A percentile compares a stretch with the other conserved stretches of the same genome.
These are phyloP conservation scores for Alternaria postmessia DNA, from an alignment of 2,329 filamentous ascomycete species.

Conservation along the genomic window DNA sequence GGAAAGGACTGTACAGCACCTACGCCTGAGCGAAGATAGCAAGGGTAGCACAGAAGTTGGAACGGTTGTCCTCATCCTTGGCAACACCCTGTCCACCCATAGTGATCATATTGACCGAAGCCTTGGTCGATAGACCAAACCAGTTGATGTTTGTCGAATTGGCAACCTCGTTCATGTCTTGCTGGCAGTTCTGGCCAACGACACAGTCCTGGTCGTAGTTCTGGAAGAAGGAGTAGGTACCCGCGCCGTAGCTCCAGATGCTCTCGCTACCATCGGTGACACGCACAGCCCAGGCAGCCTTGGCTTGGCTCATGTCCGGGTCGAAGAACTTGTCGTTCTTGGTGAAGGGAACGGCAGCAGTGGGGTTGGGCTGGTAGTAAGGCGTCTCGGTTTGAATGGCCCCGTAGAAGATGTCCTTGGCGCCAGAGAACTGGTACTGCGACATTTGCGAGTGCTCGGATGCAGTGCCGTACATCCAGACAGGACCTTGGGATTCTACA, in stretches of 20 bases:
- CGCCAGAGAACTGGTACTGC: constrained; percentile 71
- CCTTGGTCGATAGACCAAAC: constrained; percentile 60
- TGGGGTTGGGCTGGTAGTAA: constrained; percentile 74
- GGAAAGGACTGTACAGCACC: neutral
- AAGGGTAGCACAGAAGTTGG: constrained; percentile 59
- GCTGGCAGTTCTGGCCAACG: constrained; percentile 58
- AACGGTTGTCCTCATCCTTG: constrained; percentile 56
- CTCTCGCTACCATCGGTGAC: constrained; percentile 48
- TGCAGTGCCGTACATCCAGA: constrained; percentile 76
- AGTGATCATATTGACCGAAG: constrained; percentile 59
- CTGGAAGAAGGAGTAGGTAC: constrained; percentile 68
- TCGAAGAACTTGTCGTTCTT: constrained; percentile 55
- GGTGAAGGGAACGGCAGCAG: constrained; percentile 65
- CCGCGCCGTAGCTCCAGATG: constrained; percentile 58
- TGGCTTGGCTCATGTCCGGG: constrained; percentile 51
- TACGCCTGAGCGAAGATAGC: constrained; percentile 48
- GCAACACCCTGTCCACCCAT: constrained; percentile 47
- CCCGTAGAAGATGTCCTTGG: constrained; percentile 69
- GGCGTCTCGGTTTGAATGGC: constrained; percentile 75
- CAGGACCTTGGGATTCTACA: constrained; percentile 77
- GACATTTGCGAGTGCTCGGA: constrained; percentile 74
- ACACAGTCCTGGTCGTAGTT: constrained; percentile 64
- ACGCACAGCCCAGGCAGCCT: constrained; percentile 58
- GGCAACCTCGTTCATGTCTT: constrained; percentile 58
- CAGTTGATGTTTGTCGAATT: constrained; percentile 54